These are phyloP conservation scores for Cyberlindnera saturnus DNA, from an alignment of 805 yeast genomes.

Conservation along the genomic window DNA sequence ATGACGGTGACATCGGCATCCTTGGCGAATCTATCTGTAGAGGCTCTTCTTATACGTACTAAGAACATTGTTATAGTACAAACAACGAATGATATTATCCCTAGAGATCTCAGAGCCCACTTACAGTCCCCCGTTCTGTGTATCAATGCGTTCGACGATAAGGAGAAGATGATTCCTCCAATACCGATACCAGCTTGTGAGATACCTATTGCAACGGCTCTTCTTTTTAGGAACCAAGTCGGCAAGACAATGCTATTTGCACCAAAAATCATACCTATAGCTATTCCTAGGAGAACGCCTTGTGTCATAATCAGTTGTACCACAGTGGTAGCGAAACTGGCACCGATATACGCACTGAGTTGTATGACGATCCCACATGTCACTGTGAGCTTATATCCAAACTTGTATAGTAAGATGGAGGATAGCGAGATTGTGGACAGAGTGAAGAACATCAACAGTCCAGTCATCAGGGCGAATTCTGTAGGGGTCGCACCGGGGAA, in stretches of 20 bases:
- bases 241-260: conserved; percentile 47
- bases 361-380: conserved; percentile 36
- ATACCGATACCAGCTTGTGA: conserved; percentile 47
- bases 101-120: conserved; percentile 43
- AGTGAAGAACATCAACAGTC: conserved; percentile 44
- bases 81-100: conserved; percentile 32
- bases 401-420: conserved; percentile 33
- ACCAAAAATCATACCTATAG: conserved; percentile 44
- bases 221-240: conserved; percentile 45
- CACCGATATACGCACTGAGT: conserved; percentile 42
- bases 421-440: conserved; percentile 46
- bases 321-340: conserved; percentile 43
- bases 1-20: conserved; percentile 5
- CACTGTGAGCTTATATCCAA: conserved; percentile 37
- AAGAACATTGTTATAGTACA: conserved; percentile 35
- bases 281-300: conserved; percentile 45
- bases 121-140: conserved; percentile 34
- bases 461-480: conserved; percentile 53
- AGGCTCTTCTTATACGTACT: conserved; percentile 39
- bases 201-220: conserved; percentile 46
- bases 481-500: conserved; percentile 46
- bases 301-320: conserved; percentile 49
- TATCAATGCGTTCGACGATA: conserved; percentile 37
- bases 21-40: conserved; percentile 15
- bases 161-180: conserved; percentile 42